Evolutionary conservation across 2,329 filamentous ascomycete species (phyloP), one percentile per base, ranked within the genome.

Genomic region (Fusarium chaquense): DNA sequence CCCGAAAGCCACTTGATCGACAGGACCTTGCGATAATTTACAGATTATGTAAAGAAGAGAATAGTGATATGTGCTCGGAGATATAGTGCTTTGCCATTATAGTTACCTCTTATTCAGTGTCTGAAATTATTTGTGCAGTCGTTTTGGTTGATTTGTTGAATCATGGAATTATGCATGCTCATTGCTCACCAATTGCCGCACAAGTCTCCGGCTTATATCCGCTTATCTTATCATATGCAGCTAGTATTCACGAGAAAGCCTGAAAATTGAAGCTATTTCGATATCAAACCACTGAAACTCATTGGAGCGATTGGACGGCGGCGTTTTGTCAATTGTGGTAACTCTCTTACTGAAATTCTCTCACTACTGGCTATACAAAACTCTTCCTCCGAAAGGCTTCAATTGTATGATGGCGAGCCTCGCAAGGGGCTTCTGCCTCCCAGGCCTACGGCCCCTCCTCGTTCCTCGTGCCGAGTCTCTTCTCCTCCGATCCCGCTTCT

Each of bases 401-500:
- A 26, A 16, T 46, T 20, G 8, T 24, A 22, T 20, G 45, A 80
- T 80, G 78, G 77, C 78, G 20, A 74, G 73, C 73, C 69, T 80
- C 63, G 57, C 73, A 38, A 71, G 78, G 53, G 75, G 76, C 63
- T 68, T 79, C 61, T 63, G 73, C 65, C 70, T 76, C 50, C 67
- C 76, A 33, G 72, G 74, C 55, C 58, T 75, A 45, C 74, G 73
- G 36, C 65, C 73, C 54, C 60, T 73, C 58, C 47, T 73, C 51
- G 64, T 69, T 16, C 59, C 73, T 66, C 68, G 69, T 58, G 60
- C 68, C 63, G 71, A 74, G 33, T 55, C 65, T 65, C 43, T 70
- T 38, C 57, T 70, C 41, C 46, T 69, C 49, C 71, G 67, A 58
- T 72, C 67, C 36, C 77, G 76, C 55, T 69, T 76, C 73, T 76